Percentiles rank a stretch among this genome's conserved stretches.
phyloP scores from a whole-genome alignment of 768 basidiomycete genomes.

The Tubosaeta sp. region DNA sequence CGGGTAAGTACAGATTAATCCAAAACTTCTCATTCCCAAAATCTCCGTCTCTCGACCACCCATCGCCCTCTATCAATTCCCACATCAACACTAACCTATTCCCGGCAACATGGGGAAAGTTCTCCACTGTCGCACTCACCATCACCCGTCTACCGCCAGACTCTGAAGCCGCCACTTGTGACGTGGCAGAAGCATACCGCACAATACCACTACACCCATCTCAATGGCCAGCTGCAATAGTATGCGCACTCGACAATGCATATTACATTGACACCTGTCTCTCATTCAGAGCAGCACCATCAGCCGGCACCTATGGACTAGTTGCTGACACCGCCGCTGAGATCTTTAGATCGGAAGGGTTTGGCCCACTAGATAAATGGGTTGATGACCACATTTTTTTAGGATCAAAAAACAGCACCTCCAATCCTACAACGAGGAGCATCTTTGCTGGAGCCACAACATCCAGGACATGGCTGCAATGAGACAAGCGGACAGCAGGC shows the following conservation, averaged over 20 bases:
- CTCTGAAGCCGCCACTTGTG: not conserved
- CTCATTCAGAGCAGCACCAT: not conserved
- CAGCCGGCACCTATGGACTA: not conserved
- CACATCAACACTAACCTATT: fast-evolving
- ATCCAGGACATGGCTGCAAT: too few species aligned
- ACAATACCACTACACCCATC: not conserved
- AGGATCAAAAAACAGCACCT: not conserved
- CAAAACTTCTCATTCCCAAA: not conserved
- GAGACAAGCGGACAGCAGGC: too few species aligned
- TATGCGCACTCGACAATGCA: not conserved
- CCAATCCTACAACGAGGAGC: not conserved
- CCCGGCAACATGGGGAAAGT: conserved; percentile 1
- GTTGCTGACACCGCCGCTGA: conserved; percentile 5
- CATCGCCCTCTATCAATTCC: not conserved
- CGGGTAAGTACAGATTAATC: not conserved
- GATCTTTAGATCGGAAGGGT: not conserved
- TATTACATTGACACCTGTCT: not conserved
- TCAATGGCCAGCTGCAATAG: not conserved
- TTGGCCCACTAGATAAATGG: conserved; percentile 6
- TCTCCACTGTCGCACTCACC: not conserved
- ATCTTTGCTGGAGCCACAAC: too few species aligned
- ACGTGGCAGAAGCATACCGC: not conserved
- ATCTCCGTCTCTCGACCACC: too few species aligned
- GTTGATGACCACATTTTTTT: not conserved
- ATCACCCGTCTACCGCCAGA: not conserved